Evolutionary conservation across 148 eudicot genomes (phyloP).

Genomic region (Rhododendron vialii): DNA sequence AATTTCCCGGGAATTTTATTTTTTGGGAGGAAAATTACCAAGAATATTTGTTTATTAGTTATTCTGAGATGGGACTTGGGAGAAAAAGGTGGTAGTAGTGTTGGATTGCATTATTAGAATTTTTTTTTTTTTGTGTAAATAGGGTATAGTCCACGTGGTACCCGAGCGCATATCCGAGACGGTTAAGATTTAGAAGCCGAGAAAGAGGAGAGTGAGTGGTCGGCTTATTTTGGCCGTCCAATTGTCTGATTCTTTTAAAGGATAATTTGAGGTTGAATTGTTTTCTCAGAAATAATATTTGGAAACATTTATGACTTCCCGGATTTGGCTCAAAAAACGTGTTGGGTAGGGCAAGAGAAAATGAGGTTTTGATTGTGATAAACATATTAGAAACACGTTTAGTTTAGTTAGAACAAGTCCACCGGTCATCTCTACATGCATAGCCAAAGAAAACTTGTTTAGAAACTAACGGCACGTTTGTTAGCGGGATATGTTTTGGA

Average conservation of each 20-base stretch:
- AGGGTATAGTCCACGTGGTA: too few species aligned
- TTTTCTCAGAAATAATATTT: not conserved
- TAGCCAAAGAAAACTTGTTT: not conserved
- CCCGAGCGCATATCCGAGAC: too few species aligned
- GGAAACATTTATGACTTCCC: not conserved
- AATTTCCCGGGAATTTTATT: not conserved
- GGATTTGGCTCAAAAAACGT: not conserved
- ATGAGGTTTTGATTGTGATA: too few species aligned
- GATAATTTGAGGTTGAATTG: not conserved
- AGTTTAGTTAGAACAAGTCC: not conserved
- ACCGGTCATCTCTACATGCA: too few species aligned
- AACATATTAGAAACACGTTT: not conserved
- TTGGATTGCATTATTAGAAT: not conserved
- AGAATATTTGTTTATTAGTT: not conserved
- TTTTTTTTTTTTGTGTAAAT: too few species aligned
- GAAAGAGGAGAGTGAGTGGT: too few species aligned
- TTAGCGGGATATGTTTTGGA: too few species aligned
- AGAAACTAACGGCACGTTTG: too few species aligned
- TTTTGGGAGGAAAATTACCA: too few species aligned
- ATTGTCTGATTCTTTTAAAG: not conserved
- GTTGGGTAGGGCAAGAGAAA: too few species aligned
- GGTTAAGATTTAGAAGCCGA: too few species aligned
- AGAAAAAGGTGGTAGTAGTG: not conserved
- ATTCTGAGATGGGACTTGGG: not conserved
- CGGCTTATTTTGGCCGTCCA: too few species aligned